A percentile compares a stretch with the other conserved stretches of the same genome.
These are phyloP conservation scores for Marasmius oreades DNA, from an alignment of 1,284 basidiomycete species.

Conservation along the genomic window DNA sequence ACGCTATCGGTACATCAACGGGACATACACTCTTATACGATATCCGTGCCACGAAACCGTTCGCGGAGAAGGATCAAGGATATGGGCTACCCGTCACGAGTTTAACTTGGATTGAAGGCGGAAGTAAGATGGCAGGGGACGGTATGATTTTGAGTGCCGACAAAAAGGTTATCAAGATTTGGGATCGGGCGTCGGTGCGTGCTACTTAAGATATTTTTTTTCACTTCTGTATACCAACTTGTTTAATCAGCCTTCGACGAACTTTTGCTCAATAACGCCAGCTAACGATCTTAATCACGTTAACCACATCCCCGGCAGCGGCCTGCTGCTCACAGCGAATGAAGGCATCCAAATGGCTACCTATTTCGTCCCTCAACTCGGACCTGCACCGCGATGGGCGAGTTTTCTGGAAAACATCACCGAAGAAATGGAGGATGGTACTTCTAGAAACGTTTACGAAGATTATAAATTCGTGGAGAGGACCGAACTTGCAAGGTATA, in stretches of 20 bases:
- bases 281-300: conserved; percentile 86
- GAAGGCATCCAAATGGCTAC: conserved; percentile 90
- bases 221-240: conserved; percentile 9
- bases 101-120: conserved; percentile 89
- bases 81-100: conserved; percentile 91
- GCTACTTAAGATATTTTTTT: neutral
- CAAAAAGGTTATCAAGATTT: conserved; percentile 94
- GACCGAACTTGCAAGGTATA: conserved; percentile 80
- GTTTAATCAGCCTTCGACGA: conserved; percentile 64
- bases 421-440: conserved; percentile 93
- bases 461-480: conserved; percentile 98
- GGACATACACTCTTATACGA: conserved; percentile 97
- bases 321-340: conserved; percentile 85
- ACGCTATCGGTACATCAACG: conserved; percentile 92
- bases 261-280: conserved; percentile 92
- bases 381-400: conserved; percentile 96
- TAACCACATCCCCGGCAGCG: conserved; percentile 83
- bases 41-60: conserved; percentile 80
- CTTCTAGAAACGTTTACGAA: conserved; percentile 77
- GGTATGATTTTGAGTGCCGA: conserved; percentile 88
- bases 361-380: conserved; percentile 94
- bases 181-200: conserved; percentile 82
- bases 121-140: conserved; percentile 79
- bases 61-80: conserved; percentile 94
- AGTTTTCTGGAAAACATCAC: conserved; percentile 98